These are phyloP conservation scores for Polygonum aviculare DNA, from an alignment of 148 eudicot genomes.

Conservation along the genomic window DNA sequence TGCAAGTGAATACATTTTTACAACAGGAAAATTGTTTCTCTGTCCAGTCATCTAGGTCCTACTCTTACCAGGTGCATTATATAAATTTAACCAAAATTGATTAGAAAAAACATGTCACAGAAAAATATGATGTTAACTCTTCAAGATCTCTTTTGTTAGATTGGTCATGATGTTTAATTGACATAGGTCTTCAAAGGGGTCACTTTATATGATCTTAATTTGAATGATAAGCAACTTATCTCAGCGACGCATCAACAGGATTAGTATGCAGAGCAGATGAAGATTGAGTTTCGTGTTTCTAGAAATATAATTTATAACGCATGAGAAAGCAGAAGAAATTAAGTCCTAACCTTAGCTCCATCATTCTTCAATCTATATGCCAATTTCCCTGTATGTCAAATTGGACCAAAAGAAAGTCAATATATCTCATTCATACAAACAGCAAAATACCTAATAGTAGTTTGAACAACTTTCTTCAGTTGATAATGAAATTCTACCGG, in stretches of 20 bases:
- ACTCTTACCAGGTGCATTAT: background rate
- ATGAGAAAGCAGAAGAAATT: background rate
- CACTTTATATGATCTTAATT: background rate
- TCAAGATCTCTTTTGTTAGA: conserved; percentile 1
- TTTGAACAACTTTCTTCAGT: background rate
- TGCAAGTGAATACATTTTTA: background rate
- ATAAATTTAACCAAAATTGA: background rate
- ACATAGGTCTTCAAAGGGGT: background rate
- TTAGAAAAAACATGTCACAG: too few species aligned
- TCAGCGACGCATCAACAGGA: conserved; percentile 4
- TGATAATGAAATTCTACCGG: background rate
- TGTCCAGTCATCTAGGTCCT: background rate
- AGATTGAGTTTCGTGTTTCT: background rate
- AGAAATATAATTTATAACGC: background rate
- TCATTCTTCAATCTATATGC: conserved; percentile 82
- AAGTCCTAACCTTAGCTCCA: conserved; percentile 70
- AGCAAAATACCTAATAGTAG: background rate
- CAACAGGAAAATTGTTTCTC: background rate
- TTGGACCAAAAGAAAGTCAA: background rate
- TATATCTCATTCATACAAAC: background rate
- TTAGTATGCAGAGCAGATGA: conserved; percentile 10
- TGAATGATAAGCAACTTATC: background rate
- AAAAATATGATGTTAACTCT: too few species aligned
- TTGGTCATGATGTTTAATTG: background rate
- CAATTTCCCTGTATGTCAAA: conserved; percentile 70